A percentile compares a stretch with the other conserved stretches of the same genome.
Conservation (phyloP, 345 rosid genomes). For the Excoecaria agallocha region DNA sequence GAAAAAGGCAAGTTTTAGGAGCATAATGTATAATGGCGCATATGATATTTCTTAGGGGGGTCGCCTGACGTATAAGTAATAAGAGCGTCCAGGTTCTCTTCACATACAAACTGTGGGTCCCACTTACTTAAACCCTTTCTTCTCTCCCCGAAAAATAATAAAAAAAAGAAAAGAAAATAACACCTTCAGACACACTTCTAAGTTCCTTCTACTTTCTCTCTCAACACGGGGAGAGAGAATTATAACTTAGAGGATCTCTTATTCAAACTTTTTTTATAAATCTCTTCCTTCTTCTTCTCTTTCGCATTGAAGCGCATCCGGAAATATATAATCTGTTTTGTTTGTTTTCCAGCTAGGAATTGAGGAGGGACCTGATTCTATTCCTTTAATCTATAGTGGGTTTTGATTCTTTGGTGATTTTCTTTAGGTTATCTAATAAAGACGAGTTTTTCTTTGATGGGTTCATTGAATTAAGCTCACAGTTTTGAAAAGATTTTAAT, state of each 20-base stretch:
- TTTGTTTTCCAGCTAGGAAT: not conserved
- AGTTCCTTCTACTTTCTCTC: not conserved
- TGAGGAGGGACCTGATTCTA: not conserved
- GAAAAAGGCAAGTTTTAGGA: no score
- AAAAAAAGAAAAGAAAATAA: not conserved
- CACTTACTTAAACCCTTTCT: conserved; percentile 1
- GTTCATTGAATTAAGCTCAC: not conserved
- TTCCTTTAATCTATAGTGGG: not conserved
- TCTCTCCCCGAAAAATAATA: not conserved
- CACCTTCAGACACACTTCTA: conserved; percentile 1
- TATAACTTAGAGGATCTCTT: not conserved
- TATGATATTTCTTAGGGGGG: not conserved
- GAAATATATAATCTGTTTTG: not conserved
- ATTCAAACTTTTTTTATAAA: not conserved
- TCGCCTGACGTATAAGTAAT: no score
- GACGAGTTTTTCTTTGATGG: not conserved
- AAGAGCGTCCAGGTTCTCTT: conserved; percentile 48
- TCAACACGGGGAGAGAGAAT: not conserved
- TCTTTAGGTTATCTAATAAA: not conserved
- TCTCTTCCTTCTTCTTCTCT: not conserved
- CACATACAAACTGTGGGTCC: conserved; percentile 23
- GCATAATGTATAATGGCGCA: no score
- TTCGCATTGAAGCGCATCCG: not conserved
- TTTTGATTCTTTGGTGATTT: not conserved
- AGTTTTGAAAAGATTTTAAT: not conserved